phyloP scores from a whole-genome alignment of 176 grass and related monocot species.

The Carex myosuroides region DNA sequence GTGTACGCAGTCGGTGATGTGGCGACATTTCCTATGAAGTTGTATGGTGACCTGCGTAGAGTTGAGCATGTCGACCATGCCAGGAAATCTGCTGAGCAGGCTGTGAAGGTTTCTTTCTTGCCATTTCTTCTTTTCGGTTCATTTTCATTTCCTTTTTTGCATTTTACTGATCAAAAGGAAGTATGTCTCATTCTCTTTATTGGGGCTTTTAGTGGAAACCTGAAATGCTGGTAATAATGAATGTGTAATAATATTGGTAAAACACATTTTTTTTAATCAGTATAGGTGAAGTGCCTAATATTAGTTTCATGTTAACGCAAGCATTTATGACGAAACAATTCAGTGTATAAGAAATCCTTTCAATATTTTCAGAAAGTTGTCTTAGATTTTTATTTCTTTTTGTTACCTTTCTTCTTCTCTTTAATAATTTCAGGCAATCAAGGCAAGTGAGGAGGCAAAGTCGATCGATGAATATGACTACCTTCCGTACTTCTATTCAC shows the following conservation, averaged over 20 bases:
- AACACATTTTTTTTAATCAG: not conserved
- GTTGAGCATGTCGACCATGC: slow-evolving; percentile 93
- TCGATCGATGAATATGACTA: slow-evolving; percentile 62
- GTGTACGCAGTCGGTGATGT: slow-evolving; percentile 93
- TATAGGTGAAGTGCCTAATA: not conserved
- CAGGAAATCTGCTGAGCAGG: slow-evolving; percentile 88
- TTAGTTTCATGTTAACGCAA: not conserved
- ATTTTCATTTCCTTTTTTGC: not conserved
- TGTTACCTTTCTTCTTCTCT: not conserved
- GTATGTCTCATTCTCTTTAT: not conserved
- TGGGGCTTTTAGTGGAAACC: not conserved
- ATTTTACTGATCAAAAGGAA: not conserved
- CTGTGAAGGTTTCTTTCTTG: slow-evolving; percentile 44
- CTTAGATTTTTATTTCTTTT: not conserved
- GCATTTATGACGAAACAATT: not conserved
- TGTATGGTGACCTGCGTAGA: slow-evolving; percentile 64
- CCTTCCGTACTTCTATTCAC: slow-evolving; percentile 91
- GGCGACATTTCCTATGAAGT: slow-evolving; percentile 83
- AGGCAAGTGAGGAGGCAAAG: slow-evolving; percentile 55
- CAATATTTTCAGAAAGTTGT: not conserved
- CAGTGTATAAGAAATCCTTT: not conserved
- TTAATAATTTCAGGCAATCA: slow-evolving; percentile 54
- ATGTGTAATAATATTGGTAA: not conserved
- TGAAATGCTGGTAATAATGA: not conserved
- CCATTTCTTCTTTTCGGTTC: not conserved